Evolutionary conservation across 140 eudicot species (phyloP).

Genomic region (Anethum foeniculum): DNA sequence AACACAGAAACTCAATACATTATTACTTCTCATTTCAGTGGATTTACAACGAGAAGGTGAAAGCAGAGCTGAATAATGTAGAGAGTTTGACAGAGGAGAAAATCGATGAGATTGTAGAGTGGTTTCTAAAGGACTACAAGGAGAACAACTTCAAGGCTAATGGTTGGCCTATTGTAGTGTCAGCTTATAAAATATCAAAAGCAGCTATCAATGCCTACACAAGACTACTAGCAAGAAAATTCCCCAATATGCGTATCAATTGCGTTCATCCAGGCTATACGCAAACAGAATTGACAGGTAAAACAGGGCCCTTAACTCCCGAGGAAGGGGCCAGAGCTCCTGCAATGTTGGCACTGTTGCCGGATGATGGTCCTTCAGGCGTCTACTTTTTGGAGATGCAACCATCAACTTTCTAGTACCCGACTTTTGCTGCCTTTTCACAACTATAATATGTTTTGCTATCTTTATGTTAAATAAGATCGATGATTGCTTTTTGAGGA

Average conservation of each 20-base stretch:
- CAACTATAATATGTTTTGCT: background rate
- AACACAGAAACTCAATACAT: background rate
- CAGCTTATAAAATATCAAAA: constrained; percentile 17
- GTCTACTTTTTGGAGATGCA: constrained; percentile 13
- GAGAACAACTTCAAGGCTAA: constrained; percentile 4
- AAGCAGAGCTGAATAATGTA: background rate
- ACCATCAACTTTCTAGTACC: constrained; percentile 7
- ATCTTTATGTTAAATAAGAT: background rate
- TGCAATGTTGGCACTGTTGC: constrained; percentile 23
- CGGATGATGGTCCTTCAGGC: constrained; percentile 26
- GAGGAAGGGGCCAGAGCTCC: constrained; percentile 29
- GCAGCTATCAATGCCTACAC: constrained; percentile 6
- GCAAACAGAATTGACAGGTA: background rate
- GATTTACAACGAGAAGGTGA: constrained; percentile 11
- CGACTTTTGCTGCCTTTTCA: background rate
- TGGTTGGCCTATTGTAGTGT: constrained; percentile 13
- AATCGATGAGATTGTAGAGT: constrained; percentile 1
- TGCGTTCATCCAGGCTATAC: constrained; percentile 9
- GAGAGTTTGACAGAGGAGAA: constrained; percentile 12
- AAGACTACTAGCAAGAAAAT: constrained; percentile 8
- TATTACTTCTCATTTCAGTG: background rate
- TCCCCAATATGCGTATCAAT: background rate
- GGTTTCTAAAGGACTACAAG: constrained; percentile 15
- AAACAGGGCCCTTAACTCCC: constrained; percentile 10
- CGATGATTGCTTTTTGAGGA: background rate